A percentile compares a stretch with the other conserved stretches of the same genome.
phyloP scores from a whole-genome alignment of 176 grass and related monocot species.

The Hsuehochloa calcarea region DNA sequence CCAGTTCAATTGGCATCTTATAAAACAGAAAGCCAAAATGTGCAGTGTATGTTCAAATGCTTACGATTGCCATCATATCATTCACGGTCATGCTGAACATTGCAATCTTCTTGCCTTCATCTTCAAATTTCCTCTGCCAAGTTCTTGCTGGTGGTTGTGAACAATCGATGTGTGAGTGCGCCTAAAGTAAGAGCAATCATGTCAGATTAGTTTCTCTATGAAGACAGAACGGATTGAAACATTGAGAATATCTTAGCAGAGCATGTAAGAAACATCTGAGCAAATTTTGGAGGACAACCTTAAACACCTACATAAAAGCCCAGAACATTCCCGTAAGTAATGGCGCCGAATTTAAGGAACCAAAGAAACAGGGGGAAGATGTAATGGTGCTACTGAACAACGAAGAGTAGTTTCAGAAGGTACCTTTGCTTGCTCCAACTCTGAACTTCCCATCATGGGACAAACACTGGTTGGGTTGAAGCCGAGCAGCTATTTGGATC shows the following conservation, averaged over 20 bases:
- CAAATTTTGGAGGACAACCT: neutral
- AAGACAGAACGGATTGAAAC: neutral
- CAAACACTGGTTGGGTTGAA: neutral
- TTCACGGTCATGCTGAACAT: conserved; percentile 40
- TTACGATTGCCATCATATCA: conserved; percentile 52
- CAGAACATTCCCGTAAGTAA: neutral
- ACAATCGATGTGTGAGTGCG: neutral
- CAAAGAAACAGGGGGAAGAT: neutral
- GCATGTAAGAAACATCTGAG: neutral
- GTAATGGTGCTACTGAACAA: neutral
- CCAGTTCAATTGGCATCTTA: neutral
- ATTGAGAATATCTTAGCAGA: neutral
- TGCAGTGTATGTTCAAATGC: neutral
- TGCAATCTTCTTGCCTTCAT: conserved; percentile 63
- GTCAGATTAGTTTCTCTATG: neutral
- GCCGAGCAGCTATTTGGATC: neutral
- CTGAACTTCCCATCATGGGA: conserved; percentile 20
- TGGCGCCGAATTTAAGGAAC: neutral
- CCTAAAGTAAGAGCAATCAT: conserved; percentile 26
- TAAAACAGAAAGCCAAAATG: neutral
- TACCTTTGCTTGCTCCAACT: conserved; percentile 30
- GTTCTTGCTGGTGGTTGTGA: conserved; percentile 26
- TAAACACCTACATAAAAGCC: neutral
- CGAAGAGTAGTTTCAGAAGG: neutral
- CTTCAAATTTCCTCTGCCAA: conserved; percentile 57